Evolutionary conservation across 148 eudicot genomes (phyloP), one percentile per base, ranked within the genome.

Genomic region (Selenicereus undatus): DNA sequence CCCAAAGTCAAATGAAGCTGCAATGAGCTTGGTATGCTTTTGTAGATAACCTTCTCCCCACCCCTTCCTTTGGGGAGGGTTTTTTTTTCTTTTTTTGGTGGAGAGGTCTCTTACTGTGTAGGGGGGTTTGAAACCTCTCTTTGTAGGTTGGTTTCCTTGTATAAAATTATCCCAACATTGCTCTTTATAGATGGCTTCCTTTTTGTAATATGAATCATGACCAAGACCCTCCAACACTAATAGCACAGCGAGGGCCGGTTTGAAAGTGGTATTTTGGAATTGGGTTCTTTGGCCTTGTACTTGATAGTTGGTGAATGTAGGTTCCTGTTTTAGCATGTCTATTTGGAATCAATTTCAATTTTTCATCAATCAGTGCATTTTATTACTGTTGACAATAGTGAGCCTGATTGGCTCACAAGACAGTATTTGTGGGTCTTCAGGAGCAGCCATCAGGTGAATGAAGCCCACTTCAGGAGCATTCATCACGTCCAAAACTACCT

Each of bases 1-100:
- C 83, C 85, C 26, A 80, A 78, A 71, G 17, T 42, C 16, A 80
- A 82, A 48, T 82, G 83, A 82, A 27, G 26, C 6, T 73, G 43
- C 10, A 74, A 16, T 16, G 29, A 45, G 29, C 71, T 62, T 39
- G 42, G 65, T 50, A 20, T 13, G 74, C 8, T 54, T 39, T 58
- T 54, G 81, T 71, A 79, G 13, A 39, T 54, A 54, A 64, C 2
- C 68, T 22, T 56, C 6, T 11, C 18, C 11, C 32, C 29, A 20
- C 26, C 11, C 30, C 27, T 18, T 9, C 21, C 29, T 20, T 48
- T 54, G 24, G 50, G 64, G 18, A n/a, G 36, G 51, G 16, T 74
- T 21, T 9, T 20, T 30, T 42, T 21, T 20, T 52, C 21, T 71
- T 52, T 10, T 79, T 18, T 26, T 68, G 74, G 81, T 52, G 0